Conservation (phyloP, 2,329 filamentous ascomycete species). For the Verticillium isaacii region DNA sequence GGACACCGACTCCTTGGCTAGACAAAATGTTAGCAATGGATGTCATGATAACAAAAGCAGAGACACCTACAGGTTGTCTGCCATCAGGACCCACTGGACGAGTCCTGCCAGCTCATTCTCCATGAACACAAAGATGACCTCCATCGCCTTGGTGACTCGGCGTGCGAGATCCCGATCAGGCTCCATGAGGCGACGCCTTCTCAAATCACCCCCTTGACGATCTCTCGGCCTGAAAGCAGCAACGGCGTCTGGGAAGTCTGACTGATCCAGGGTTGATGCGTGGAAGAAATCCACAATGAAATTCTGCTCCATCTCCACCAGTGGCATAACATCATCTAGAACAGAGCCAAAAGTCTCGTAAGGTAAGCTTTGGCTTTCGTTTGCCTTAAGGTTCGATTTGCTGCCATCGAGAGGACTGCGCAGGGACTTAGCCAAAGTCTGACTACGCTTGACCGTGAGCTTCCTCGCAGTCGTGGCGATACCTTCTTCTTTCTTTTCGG, state of each 20-base stretch:
- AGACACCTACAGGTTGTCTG: slow-evolving; percentile 71
- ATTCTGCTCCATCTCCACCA: slow-evolving; percentile 92
- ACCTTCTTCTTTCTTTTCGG: slow-evolving; percentile 80
- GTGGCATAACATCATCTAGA: slow-evolving; percentile 74
- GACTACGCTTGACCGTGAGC: slow-evolving; percentile 88
- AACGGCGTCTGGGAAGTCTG: slow-evolving; percentile 81
- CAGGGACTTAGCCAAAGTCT: slow-evolving; percentile 73
- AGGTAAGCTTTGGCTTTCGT: slow-evolving; percentile 64
- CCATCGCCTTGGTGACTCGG: slow-evolving; percentile 81
- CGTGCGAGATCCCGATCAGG: slow-evolving; percentile 83
- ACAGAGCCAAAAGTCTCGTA: slow-evolving; percentile 79
- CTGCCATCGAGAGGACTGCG: slow-evolving; percentile 63
- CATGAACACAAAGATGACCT: slow-evolving; percentile 80
- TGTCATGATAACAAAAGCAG: not conserved
- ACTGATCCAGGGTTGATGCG: slow-evolving; percentile 73
- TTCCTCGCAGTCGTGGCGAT: slow-evolving; percentile 76
- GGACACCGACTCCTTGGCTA: slow-evolving; percentile 83
- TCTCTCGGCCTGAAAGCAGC: slow-evolving; percentile 59
- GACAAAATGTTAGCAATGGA: slow-evolving; percentile 6
- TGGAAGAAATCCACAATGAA: slow-evolving; percentile 98
- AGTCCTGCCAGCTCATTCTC: slow-evolving; percentile 72
- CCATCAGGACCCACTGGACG: slow-evolving; percentile 76
- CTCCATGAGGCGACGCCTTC: slow-evolving; percentile 73
- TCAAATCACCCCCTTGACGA: slow-evolving; percentile 68
- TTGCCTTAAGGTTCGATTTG: slow-evolving; percentile 45